These are phyloP conservation scores for Bipolaris cookei DNA, from an alignment of 2,329 filamentous ascomycete species.

Conservation along the genomic window DNA sequence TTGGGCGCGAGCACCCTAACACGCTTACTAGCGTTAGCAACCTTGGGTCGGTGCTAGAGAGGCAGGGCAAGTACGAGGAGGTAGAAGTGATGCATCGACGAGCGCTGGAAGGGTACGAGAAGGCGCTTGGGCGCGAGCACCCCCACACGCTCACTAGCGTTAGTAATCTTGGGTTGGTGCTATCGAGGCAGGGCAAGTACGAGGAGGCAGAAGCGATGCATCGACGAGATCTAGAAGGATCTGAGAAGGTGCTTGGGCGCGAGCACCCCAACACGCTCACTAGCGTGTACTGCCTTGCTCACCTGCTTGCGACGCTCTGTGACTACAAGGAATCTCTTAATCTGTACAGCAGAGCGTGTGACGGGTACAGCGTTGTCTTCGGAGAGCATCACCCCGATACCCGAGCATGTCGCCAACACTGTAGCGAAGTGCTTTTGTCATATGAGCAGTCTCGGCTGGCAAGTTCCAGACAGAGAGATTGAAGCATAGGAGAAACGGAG, in stretches of 20 bases:
- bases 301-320: background rate
- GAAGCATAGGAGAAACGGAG: background rate
- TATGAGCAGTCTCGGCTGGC: background rate
- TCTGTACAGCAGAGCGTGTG: background rate
- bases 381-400: background rate
- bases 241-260: background rate
- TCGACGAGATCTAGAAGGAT: too few species aligned
- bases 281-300: slow-evolving; percentile 1
- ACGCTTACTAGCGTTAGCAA: too few species aligned
- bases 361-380: background rate
- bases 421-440: background rate
- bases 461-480: background rate
- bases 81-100: too few species aligned
- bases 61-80: too few species aligned
- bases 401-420: slow-evolving; percentile 1
- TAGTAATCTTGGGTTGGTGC: too few species aligned
- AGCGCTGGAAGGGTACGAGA: too few species aligned
- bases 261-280: background rate
- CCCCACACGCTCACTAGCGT: too few species aligned
- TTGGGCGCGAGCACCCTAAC: too few species aligned
- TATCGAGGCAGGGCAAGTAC: too few species aligned
- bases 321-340: slow-evolving; percentile 3
- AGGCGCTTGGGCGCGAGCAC: too few species aligned
- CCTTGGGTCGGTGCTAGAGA: too few species aligned
- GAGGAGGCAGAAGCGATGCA: too few species aligned